These are phyloP conservation scores for Lindgomyces ingoldianus DNA, from an alignment of 495 filamentous ascomycete genomes.

Conservation along the genomic window DNA sequence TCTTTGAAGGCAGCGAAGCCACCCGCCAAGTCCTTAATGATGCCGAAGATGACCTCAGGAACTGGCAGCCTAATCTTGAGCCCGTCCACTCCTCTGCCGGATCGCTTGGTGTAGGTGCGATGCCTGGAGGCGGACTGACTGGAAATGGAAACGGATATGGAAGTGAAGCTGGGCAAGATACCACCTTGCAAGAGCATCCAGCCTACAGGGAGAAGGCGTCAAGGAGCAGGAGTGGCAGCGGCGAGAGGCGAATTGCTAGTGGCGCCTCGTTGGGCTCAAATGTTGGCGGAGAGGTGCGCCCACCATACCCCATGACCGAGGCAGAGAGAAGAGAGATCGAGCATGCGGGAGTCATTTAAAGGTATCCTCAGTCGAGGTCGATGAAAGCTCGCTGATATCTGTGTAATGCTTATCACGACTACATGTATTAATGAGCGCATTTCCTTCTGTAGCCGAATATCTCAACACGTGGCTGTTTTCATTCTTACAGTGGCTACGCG, in stretches of 20 bases:
- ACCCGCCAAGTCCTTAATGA: slow-evolving; percentile 88
- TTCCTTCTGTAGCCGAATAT: background rate
- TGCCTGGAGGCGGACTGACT: slow-evolving; percentile 30
- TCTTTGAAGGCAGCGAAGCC: slow-evolving; percentile 63
- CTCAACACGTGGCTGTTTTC: background rate
- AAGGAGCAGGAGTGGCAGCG: slow-evolving; percentile 31
- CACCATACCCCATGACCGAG: slow-evolving; percentile 33
- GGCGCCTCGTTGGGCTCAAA: slow-evolving; percentile 25
- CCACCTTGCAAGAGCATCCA: slow-evolving; percentile 27
- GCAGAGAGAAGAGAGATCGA: slow-evolving; percentile 28
- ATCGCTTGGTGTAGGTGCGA: slow-evolving; percentile 39
- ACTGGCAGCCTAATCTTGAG: slow-evolving; percentile 66
- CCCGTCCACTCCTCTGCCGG: slow-evolving; percentile 52
- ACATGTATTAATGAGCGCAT: slow-evolving; percentile 11
- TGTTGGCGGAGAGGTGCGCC: slow-evolving; percentile 21
- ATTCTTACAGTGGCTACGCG: background rate
- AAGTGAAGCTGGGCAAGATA: slow-evolving; percentile 25
- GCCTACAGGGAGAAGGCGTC: slow-evolving; percentile 34
- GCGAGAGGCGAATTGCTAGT: slow-evolving; percentile 24
- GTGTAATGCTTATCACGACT: slow-evolving; percentile 21
- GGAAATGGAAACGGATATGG: slow-evolving; percentile 17
- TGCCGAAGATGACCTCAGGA: slow-evolving; percentile 80
- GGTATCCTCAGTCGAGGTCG: background rate
- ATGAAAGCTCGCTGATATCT: background rate
- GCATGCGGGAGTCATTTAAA: slow-evolving; percentile 25